phyloP scores from a whole-genome alignment of 176 grass and related monocot genomes.

The Pontederia crassipes region DNA sequence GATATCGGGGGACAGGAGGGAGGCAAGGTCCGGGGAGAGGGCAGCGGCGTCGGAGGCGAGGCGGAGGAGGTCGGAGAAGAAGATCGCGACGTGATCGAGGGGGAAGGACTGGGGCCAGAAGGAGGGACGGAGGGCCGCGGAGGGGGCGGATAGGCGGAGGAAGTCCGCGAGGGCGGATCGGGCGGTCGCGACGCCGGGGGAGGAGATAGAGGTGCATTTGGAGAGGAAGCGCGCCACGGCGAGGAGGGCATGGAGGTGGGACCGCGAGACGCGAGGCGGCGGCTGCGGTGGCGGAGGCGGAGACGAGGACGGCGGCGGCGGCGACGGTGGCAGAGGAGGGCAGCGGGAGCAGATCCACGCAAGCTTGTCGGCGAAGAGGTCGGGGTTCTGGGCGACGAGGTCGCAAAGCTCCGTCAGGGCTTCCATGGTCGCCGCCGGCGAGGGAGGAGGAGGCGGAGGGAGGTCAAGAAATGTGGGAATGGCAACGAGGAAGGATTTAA shows the following conservation, averaged over 20 bases:
- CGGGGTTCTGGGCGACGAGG: conserved; percentile 76
- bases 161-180: conserved; percentile 47
- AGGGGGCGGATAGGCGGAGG: conserved; percentile 36
- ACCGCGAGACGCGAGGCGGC: conserved; percentile 31
- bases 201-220: not conserved
- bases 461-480: conserved; percentile 11
- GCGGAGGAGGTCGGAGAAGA: conserved; percentile 53
- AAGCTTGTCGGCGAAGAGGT: conserved; percentile 90
- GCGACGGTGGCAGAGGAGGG: not conserved
- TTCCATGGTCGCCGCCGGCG: conserved; percentile 43
- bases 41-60: conserved; percentile 34
- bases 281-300: not conserved
- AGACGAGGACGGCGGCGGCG: not conserved
- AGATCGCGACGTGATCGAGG: conserved; percentile 23
- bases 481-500: conserved; percentile 30
- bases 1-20: conserved; percentile 39
- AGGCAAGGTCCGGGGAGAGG: conserved; percentile 25
- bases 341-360: conserved; percentile 93
- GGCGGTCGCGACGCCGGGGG: conserved; percentile 14
- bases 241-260: conserved; percentile 88
- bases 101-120: conserved; percentile 67
- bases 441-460: conserved; percentile 23
- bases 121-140: conserved; percentile 33
- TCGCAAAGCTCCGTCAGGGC: conserved; percentile 93
- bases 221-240: conserved; percentile 73